These are phyloP conservation scores for Penicillium sp. DNA, from an alignment of 2,329 filamentous ascomycete species.

Conservation along the genomic window DNA sequence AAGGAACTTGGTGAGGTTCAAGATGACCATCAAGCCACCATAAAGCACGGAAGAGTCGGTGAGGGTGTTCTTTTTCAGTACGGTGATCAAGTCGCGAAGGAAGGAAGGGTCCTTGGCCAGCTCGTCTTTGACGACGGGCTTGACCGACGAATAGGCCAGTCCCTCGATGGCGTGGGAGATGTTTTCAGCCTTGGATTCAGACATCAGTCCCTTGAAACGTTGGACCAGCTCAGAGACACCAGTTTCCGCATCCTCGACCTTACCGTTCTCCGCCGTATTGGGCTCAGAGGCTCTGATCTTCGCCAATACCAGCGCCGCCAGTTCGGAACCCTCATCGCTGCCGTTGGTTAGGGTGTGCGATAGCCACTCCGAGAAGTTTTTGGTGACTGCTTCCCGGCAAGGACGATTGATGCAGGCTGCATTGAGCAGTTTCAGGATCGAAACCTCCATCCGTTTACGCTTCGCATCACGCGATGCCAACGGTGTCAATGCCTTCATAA, in stretches of 20 bases:
- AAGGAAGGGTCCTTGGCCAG: constrained; percentile 65
- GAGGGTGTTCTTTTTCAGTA: constrained; percentile 42
- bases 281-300: constrained; percentile 50
- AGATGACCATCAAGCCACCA: constrained; percentile 77
- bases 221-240: constrained; percentile 52
- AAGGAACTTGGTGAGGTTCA: constrained; percentile 77
- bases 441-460: constrained; percentile 78
- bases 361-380: constrained; percentile 82
- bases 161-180: constrained; percentile 82
- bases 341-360: constrained; percentile 75
- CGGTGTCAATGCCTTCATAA: constrained; percentile 70
- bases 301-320: constrained; percentile 69
- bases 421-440: constrained; percentile 83
- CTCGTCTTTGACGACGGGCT: constrained; percentile 77
- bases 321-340: constrained; percentile 49
- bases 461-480: constrained; percentile 77
- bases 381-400: constrained; percentile 77
- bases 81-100: constrained; percentile 61
- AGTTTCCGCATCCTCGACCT: constrained; percentile 38
- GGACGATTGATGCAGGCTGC: constrained; percentile 80
- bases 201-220: constrained; percentile 50
- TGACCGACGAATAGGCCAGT: constrained; percentile 83
- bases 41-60: constrained; percentile 71
- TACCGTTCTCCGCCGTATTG: constrained; percentile 30
- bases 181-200: constrained; percentile 43